phyloP scores from a whole-genome alignment of 2,329 filamentous ascomycete genomes.

The Calonectria ilicicola region DNA sequence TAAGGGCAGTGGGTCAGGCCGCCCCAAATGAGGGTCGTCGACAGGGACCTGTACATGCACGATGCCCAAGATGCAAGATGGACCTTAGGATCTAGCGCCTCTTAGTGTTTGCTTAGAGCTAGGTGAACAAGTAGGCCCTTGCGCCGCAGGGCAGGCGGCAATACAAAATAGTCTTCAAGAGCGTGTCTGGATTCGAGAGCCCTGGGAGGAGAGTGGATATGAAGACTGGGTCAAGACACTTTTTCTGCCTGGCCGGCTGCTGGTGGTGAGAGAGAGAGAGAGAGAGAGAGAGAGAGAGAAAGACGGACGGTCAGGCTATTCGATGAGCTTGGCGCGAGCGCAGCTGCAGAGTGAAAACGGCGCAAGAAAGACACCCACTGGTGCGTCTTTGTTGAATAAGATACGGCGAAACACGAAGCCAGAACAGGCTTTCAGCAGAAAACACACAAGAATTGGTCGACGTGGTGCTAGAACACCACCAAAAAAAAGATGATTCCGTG shows the following conservation, averaged over 20 bases:
- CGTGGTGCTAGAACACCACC: conserved; percentile 1
- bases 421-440: background rate
- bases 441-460: background rate
- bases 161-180: background rate
- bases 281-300: background rate
- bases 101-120: background rate
- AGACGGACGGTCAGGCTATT: background rate
- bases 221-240: no score
- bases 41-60: background rate
- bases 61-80: background rate
- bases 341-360: background rate
- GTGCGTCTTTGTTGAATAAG: background rate
- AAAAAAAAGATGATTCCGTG: background rate
- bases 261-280: no score
- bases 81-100: conserved; percentile 4
- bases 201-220: background rate
- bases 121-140: background rate
- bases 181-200: background rate
- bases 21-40: conserved; percentile 2
- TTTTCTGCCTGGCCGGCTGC: background rate
- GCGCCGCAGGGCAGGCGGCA: background rate
- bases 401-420: background rate
- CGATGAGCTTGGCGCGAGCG: background rate
- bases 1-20: conserved; percentile 10
- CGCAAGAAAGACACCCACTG: background rate